Conservation (phyloP, 2,329 filamentous ascomycete species). For the Aspergillus pseudotamarii region DNA sequence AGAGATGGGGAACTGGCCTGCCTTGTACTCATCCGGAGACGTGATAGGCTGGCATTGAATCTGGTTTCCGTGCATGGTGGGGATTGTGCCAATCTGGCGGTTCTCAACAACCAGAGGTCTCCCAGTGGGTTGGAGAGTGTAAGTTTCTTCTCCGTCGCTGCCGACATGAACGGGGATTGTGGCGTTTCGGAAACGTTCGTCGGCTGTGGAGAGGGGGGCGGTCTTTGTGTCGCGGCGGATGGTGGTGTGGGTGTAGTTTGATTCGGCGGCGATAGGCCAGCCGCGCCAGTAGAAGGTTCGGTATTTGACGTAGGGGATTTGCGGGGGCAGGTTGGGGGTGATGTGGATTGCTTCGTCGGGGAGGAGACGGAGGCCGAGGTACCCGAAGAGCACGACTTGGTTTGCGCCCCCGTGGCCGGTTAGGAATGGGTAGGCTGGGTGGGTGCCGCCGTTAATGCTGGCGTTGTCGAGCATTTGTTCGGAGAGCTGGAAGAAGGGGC, state of each 20-base stretch:
- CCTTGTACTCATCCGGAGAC: slow-evolving; percentile 53
- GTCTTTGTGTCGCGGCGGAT: slow-evolving; percentile 55
- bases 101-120: slow-evolving; percentile 59
- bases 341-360: slow-evolving; percentile 62
- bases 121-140: slow-evolving; percentile 53
- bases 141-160: slow-evolving; percentile 39
- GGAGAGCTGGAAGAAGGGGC: slow-evolving; percentile 71
- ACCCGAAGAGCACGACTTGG: slow-evolving; percentile 69
- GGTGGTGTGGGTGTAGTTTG: slow-evolving; percentile 67
- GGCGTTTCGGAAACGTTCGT: slow-evolving; percentile 54
- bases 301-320: slow-evolving; percentile 63
- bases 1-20: slow-evolving; percentile 70
- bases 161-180: slow-evolving; percentile 64
- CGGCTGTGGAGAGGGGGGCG: slow-evolving; percentile 53
- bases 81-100: slow-evolving; percentile 57
- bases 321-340: slow-evolving; percentile 66
- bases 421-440: slow-evolving; percentile 71
- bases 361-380: slow-evolving; percentile 64
- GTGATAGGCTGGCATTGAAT: slow-evolving; percentile 63
- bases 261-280: slow-evolving; percentile 62
- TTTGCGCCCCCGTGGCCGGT: slow-evolving; percentile 71
- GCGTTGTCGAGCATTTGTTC: slow-evolving; percentile 68
- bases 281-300: slow-evolving; percentile 69
- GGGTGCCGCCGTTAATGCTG: slow-evolving; percentile 63
- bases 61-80: slow-evolving; percentile 62